These are phyloP conservation scores for Melastoma candidum DNA, from an alignment of 441 rosid genomes.

Conservation along the genomic window DNA sequence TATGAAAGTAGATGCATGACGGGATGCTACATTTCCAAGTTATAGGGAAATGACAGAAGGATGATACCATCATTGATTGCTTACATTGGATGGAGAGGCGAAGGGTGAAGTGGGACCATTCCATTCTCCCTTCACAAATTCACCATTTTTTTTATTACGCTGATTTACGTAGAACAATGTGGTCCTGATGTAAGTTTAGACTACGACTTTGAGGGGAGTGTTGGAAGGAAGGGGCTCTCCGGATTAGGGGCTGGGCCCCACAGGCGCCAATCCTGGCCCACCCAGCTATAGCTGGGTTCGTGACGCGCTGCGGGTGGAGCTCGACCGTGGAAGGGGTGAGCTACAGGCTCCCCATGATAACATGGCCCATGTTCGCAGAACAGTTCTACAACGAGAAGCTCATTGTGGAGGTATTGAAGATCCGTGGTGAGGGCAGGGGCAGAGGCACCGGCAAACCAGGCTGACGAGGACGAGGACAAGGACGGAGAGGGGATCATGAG, in stretches of 20 bases:
- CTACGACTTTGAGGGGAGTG: conserved; percentile 8
- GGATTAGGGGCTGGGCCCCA: conserved; percentile 15
- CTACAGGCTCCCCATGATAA: conserved; percentile 12
- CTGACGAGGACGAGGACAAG: background rate
- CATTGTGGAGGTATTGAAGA: conserved; percentile 2
- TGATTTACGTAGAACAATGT: no score
- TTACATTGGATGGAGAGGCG: no score
- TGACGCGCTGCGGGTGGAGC: conserved; percentile 20
- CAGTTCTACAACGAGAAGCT: conserved; percentile 21
- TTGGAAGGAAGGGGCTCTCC: conserved; percentile 1
- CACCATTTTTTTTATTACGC: no score
- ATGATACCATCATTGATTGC: no score
- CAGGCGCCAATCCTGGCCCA: conserved; percentile 13
- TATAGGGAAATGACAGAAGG: no score
- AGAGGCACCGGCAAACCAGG: conserved; percentile 4
- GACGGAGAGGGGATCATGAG: no score
- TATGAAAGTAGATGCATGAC: no score
- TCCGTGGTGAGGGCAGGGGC: conserved; percentile 13
- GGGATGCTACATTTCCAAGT: no score
- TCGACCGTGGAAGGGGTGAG: conserved; percentile 14
- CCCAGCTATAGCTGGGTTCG: conserved; percentile 12
- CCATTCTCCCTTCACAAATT: no score
- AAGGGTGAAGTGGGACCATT: no score
- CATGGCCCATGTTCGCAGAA: conserved; percentile 22
- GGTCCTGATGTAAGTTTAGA: background rate